Base-by-base conservation (phyloP, 2,329 filamentous ascomycete species). In the Cladosporium sp. region DNA sequence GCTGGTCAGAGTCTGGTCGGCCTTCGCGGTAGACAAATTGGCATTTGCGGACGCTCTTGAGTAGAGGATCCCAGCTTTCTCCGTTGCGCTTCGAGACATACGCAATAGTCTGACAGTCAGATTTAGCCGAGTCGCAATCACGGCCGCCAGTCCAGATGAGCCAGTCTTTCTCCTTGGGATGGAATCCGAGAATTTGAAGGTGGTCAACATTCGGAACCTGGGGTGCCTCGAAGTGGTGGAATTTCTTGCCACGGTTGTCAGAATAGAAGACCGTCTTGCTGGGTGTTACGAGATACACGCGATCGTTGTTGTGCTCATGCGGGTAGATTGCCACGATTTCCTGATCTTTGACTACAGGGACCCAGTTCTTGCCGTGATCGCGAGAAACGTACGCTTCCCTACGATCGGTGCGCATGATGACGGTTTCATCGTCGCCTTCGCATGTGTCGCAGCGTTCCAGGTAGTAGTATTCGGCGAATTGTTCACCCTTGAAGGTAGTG, bases 291-390 rank as follows among this genome's bases (percentile, higher is more conserved):
- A 99, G 93, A 78, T 92, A 99, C 32, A 95, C 91, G 49, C 89
- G 86, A 74, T 97, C 92, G 73, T 91, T 92, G 78, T 92, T 90
- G 78, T 93, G 91, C 58, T 84, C 84, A 75, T 99, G 92, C 28
- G 90, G 91, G 65, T 90, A 85, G 70, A 99, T 92, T 24, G 81
- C 83, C 54, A 85, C 81, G 65, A 98, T 87, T 2, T 87, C 82
- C 70, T 93, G 87, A 36, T 87, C 87, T 66, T 91, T 83, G 2
- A 96, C 84, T 54, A 89, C 88, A 63, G 84, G 74, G 28, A 88
- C 81, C 94, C 95, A 99, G 1, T 80, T 88, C 80, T 96, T 96
- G 74, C 95, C 95, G 74, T 97, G 94, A 75, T 99, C 88, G 64
- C 88, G 86, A 0, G 92, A 91, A 65, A 96, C 84, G 78, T 85